A percentile compares a stretch with the other conserved stretches of the same genome.
Conservation (phyloP, 345 rosid species). For the Salix arbutifolia region DNA sequence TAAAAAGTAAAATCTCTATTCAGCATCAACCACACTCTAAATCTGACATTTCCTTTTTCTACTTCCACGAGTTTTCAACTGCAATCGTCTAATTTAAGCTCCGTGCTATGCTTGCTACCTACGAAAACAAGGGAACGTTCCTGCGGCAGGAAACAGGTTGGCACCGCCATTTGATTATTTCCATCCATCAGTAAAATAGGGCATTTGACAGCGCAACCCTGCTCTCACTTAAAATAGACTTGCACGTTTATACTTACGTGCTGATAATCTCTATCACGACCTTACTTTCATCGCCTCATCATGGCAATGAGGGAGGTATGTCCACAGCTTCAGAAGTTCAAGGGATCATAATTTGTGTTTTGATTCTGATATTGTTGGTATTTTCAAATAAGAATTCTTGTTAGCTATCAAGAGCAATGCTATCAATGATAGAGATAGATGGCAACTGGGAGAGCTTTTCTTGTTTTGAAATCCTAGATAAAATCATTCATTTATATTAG, state of each 20-base stretch:
- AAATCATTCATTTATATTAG: background rate
- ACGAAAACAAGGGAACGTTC: background rate
- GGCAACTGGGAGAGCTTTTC: background rate
- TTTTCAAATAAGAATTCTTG: background rate
- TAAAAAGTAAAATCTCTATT: background rate
- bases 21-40: background rate
- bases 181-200: background rate
- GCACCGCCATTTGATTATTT: background rate
- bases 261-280: background rate
- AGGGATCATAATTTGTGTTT: background rate
- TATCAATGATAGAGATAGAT: background rate
- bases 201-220: background rate
- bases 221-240: background rate
- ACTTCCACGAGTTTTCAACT: background rate
- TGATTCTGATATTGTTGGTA: background rate
- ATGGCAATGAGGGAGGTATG: background rate
- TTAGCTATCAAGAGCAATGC: background rate
- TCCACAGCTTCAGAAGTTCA: background rate
- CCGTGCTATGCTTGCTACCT: background rate
- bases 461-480: background rate
- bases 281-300: background rate
- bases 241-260: background rate
- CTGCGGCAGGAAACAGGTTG: background rate
- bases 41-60: background rate
- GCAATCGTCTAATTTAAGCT: background rate